Evolutionary conservation across 163 green algal genomes (phyloP), one percentile per base, ranked within the genome.

Genomic region (Chlamydomonas reinhardtii): DNA sequence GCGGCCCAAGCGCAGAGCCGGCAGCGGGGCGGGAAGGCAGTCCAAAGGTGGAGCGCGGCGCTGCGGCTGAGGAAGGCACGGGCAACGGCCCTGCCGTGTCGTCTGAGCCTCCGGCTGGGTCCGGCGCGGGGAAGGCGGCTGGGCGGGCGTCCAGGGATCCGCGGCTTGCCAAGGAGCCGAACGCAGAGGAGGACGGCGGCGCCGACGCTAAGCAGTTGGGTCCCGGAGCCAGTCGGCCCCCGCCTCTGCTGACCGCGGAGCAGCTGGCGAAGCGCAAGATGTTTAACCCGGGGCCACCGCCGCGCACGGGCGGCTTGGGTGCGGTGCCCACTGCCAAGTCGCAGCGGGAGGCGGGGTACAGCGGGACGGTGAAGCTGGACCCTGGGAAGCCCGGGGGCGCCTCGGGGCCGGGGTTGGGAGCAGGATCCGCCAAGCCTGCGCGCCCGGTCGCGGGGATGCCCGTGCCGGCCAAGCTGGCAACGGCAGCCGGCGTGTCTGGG

Each of bases 251-350:
- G 19, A 85, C 3, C 11, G 52, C 71, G 52, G 79, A 85, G 79
- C 79, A 85, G 79, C 52, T 85, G 32, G 79, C 79, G 19, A 85
- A 85, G 6, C 79, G 79, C 32, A 85, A 85, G 79, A 72, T 85
- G 52, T 43, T 54, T 25, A 25, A 25, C 43, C 11, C n/a, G 16
- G 27, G 29, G 24, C 19, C 48, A 0, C 14, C 52, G 20, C 68
- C 48, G 9, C 66, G 48, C 2, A 29, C 76, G 4, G 17, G 27
- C 1, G 79, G 68, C 19, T 32, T 84, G 65, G 79, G 79, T 11
- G 77, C n/a, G 19, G 77, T 85, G 22, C 79, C 79, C 29, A 85
- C 79, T 6, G 79, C 79, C 52, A 35, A 70, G 48, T 35, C 52
- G n/a, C 52, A 70, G 68, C 68, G 79, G 52, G 79, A 85, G 20